These are phyloP conservation scores for Fomitopsis serialis DNA, from an alignment of 768 basidiomycete genomes.

Conservation along the genomic window DNA sequence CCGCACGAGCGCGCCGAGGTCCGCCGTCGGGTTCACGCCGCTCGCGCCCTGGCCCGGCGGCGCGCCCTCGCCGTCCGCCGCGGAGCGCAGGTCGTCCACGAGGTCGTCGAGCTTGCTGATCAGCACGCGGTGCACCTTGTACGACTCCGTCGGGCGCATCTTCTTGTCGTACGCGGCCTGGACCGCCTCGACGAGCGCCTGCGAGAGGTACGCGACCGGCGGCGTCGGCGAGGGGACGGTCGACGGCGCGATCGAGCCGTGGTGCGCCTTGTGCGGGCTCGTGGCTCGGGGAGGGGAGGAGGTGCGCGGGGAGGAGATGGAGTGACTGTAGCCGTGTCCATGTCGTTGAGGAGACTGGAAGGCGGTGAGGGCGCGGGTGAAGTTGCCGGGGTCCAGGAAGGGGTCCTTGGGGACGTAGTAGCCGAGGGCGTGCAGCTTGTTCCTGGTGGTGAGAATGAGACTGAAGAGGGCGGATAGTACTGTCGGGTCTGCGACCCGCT, in stretches of 20 bases:
- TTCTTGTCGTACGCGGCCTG: slow-evolving; percentile 43
- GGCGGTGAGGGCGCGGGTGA: slow-evolving; percentile 42
- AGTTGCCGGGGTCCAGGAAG: slow-evolving; percentile 62
- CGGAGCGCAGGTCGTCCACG: slow-evolving; percentile 31
- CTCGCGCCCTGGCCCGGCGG: slow-evolving; percentile 20
- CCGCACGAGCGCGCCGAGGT: slow-evolving; percentile 48
- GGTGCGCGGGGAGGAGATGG: slow-evolving; percentile 13
- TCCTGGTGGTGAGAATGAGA: slow-evolving; percentile 60
- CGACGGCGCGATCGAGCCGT: slow-evolving; percentile 2
- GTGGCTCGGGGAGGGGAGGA: slow-evolving; percentile 2
- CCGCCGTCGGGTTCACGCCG: slow-evolving; percentile 42
- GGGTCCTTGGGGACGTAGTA: slow-evolving; percentile 66
- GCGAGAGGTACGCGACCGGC: slow-evolving; percentile 31
- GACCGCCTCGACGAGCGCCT: slow-evolving; percentile 42
- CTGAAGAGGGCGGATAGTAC: slow-evolving; percentile 68
- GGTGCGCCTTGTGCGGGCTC: not conserved
- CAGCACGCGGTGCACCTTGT: slow-evolving; percentile 58
- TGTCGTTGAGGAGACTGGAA: slow-evolving; percentile 23
- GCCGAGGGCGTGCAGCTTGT: slow-evolving; percentile 60
- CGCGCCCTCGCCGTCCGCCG: slow-evolving; percentile 11
- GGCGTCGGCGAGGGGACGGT: not conserved
- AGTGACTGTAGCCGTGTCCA: slow-evolving; percentile 13
- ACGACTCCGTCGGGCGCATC: slow-evolving; percentile 41
- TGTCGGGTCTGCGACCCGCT: slow-evolving; percentile 68
- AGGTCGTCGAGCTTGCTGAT: slow-evolving; percentile 56